Evolutionary conservation across 1,139 yeast species (phyloP), one percentile per base, ranked within the genome.

Genomic region (Groenewaldozyma auringiensis): DNA sequence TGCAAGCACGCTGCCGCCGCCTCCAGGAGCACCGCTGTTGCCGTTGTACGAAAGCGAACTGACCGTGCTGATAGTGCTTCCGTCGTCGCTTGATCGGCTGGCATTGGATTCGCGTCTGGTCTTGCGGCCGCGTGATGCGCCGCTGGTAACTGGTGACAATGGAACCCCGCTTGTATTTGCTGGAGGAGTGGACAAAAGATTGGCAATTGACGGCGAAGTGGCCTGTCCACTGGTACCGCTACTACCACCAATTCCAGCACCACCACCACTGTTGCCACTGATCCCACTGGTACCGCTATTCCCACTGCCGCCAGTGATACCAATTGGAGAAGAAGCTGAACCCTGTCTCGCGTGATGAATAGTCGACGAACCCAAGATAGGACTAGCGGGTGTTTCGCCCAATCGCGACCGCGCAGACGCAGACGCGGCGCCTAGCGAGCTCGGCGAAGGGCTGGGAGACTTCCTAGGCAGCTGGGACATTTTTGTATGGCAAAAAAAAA

Each of bases 171-270:
- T 25, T 6, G 9, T 11, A 25, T 25, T 25, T 8, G 87, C 85
- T 4, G 95, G 95, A 1, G 95, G 95, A 4, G 92, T 79, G n/a
- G 87, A 78, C 42, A 85, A 69, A 65, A 85, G 64, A 60, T 85
- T 95, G 38, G 83, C 95, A 49, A 85, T 83, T n/a, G 94, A 83
- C 18, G 18, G 18, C 17, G 18, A 16, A 32, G 4, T 22, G 46
- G 11, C 36, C 18, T 13, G 18, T 11, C 36, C 36, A 11, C 11
- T 6, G 18, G 18, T 11, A 9, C 6, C 6, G 8, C 17, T 32
- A 13, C 31, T 25, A 13, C 31, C 31, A 25, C 31, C 31, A 8
- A 8, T 13, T 25, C 31, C 17, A 9, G 36, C 17, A 9, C 17
- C 17, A 8, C 36, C 36, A 32, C 17, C 6, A 32, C 17, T n/a